Evolutionary conservation across 2,329 filamentous ascomycete species (phyloP).

Genomic region (Diaporthe caulivora): DNA sequence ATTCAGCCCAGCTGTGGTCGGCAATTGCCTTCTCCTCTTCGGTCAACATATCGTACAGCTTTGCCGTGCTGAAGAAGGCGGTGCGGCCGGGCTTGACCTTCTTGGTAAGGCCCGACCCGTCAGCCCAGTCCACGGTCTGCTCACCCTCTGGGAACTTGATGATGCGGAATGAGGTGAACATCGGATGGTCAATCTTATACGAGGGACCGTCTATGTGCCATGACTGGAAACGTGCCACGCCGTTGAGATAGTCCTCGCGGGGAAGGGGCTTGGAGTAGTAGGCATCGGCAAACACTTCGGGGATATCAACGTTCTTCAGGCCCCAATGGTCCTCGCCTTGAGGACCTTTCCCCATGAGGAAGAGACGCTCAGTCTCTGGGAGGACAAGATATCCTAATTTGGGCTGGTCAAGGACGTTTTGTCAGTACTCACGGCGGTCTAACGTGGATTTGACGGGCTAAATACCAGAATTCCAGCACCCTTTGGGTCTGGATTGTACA

Average conservation of each 20-base stretch:
- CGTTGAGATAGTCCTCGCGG: conserved; percentile 46
- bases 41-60: conserved; percentile 56
- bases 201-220: conserved; percentile 56
- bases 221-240: conserved; percentile 52
- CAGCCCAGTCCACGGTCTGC: conserved; percentile 52
- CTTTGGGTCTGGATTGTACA: background rate
- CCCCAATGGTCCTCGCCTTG: conserved; percentile 53
- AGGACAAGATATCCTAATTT: conserved; percentile 42
- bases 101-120: conserved; percentile 49
- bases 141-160: conserved; percentile 49
- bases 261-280: conserved; percentile 47
- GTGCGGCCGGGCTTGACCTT: conserved; percentile 49
- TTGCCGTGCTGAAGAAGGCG: conserved; percentile 57
- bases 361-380: conserved; percentile 51
- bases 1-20: conserved; percentile 60
- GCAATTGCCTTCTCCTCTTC: conserved; percentile 55
- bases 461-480: background rate
- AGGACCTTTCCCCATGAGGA: conserved; percentile 51
- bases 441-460: background rate
- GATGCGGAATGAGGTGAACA: conserved; percentile 52
- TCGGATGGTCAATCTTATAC: conserved; percentile 50
- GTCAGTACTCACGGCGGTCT: background rate
- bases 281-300: conserved; percentile 43
- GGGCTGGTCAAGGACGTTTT: background rate
- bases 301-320: conserved; percentile 46